Evolutionary conservation across 2,329 filamentous ascomycete genomes (phyloP).

Genomic region (Epichloe brachyelytri): DNA sequence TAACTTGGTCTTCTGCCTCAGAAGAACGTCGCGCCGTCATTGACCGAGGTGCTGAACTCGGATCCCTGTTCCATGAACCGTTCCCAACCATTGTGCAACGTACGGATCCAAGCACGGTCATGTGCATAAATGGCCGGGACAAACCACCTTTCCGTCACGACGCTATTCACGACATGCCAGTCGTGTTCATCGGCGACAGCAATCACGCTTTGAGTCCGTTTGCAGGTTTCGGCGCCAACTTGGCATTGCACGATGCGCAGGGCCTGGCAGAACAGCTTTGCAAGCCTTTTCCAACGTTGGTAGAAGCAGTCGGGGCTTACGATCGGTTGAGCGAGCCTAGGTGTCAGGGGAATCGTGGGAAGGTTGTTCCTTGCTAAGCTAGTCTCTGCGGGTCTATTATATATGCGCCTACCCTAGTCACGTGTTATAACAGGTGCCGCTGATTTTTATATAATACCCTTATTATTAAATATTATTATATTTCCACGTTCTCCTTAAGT

Average conservation of each 20-base stretch:
- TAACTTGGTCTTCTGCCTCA: constrained; percentile 9
- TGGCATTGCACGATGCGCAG: constrained; percentile 33
- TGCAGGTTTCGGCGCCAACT: constrained; percentile 34
- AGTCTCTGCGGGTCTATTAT: too few relatives aligned
- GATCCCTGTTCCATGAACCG: constrained; percentile 22
- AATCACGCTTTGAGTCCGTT: constrained; percentile 38
- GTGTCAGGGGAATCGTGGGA: too few relatives aligned
- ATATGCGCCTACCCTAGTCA: too few relatives aligned
- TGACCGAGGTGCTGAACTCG: constrained; percentile 18
- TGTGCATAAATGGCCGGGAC: constrained; percentile 29
- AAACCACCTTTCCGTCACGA: constrained; percentile 30
- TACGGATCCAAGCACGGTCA: constrained; percentile 24
- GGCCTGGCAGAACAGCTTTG: constrained; percentile 30
- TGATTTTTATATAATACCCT: too few relatives aligned
- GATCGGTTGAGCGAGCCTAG: constrained; percentile 23
- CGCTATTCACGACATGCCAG: constrained; percentile 10
- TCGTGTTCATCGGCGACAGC: constrained; percentile 35
- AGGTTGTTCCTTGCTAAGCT: too few relatives aligned
- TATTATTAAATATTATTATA: too few relatives aligned
- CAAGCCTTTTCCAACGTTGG: constrained; percentile 10
- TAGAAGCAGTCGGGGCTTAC: constrained; percentile 18
- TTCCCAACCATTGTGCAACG: constrained; percentile 26
- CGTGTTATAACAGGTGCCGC: too few relatives aligned
- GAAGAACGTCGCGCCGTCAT: constrained; percentile 17
- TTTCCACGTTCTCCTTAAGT: too few relatives aligned